A percentile compares a stretch with the other conserved stretches of the same genome.
These are phyloP conservation scores for Quercus variabilis DNA, from an alignment of 306 rosid species.

Conservation along the genomic window DNA sequence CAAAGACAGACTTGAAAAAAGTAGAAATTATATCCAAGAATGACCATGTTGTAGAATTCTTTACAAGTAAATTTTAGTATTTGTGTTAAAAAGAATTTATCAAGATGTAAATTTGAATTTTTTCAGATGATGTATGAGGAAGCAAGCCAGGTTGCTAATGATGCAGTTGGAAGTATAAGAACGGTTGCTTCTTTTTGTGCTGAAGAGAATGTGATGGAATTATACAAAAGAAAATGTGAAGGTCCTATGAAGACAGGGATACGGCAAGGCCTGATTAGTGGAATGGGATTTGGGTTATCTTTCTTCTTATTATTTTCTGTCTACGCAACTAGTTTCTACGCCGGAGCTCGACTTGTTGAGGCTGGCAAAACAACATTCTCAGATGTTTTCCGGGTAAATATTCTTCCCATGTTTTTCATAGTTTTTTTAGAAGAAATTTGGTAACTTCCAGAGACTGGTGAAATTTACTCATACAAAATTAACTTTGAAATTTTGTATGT, in stretches of 20 bases:
- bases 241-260: conserved; percentile 49
- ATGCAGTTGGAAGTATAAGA: conserved; percentile 57
- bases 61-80: background rate
- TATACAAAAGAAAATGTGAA: conserved; percentile 54
- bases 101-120: background rate
- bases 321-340: conserved; percentile 48
- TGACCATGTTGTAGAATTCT: background rate
- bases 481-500: background rate
- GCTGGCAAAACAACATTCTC: conserved; percentile 44
- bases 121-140: conserved; percentile 57
- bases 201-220: conserved; percentile 54
- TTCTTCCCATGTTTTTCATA: background rate
- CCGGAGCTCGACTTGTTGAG: conserved; percentile 52
- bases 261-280: conserved; percentile 47
- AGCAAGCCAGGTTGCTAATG: conserved; percentile 70
- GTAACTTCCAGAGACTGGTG: background rate
- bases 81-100: background rate
- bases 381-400: conserved; percentile 53
- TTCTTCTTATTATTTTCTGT: conserved; percentile 46
- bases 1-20: background rate
- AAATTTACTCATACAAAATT: background rate
- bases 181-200: conserved; percentile 70
- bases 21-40: background rate
- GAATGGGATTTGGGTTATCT: conserved; percentile 54
- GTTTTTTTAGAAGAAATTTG: background rate